phyloP scores from a whole-genome alignment of 2,329 filamentous ascomycete genomes.

The Alternaria gansuensis region DNA sequence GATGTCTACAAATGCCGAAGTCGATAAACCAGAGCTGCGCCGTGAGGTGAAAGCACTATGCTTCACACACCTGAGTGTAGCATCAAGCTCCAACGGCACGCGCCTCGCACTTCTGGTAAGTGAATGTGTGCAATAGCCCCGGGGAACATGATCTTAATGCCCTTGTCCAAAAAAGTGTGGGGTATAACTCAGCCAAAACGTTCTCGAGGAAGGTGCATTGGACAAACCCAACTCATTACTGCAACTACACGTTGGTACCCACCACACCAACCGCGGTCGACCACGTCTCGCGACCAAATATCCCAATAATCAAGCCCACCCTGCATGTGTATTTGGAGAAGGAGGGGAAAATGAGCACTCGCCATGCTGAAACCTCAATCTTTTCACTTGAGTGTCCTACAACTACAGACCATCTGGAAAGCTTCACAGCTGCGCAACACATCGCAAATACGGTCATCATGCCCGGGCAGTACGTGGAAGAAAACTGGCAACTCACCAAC shows the following conservation, averaged over 20 bases:
- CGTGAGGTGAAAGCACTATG: background rate
- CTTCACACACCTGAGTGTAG: background rate
- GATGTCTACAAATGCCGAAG: background rate
- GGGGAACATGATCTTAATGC: background rate
- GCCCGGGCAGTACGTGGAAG: background rate
- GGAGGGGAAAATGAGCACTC: background rate
- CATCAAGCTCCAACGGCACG: background rate
- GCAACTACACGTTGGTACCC: background rate
- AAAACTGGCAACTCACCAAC: constrained; percentile 1
- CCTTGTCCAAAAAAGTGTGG: background rate
- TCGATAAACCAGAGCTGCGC: background rate
- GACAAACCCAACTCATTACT: background rate
- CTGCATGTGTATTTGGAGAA: background rate
- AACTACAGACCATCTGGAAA: background rate
- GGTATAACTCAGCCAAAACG: background rate
- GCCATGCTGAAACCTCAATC: background rate
- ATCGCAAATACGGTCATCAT: background rate
- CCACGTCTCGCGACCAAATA: background rate
- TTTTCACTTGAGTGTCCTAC: background rate
- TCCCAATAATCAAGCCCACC: background rate
- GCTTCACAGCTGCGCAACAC: background rate
- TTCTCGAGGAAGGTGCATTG: background rate
- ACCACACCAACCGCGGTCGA: background rate
- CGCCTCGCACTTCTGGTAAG: background rate
- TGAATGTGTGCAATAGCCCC: background rate